Percentiles rank a stretch among this genome's conserved stretches.
phyloP scores from a whole-genome alignment of 805 yeast genomes.

The Saccharomycopsis babjevae region DNA sequence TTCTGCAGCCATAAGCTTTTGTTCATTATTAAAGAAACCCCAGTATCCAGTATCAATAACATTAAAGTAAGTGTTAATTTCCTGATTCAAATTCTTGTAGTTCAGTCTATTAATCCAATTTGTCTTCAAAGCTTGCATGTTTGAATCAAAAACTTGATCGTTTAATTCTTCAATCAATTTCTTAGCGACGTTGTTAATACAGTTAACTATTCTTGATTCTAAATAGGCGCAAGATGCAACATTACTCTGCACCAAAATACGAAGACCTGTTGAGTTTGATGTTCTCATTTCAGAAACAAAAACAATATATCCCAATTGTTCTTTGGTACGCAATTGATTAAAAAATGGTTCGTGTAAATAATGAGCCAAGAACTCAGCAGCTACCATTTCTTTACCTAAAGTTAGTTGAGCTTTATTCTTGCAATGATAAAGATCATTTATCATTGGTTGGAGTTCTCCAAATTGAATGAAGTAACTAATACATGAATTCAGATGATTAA shows the following conservation, averaged over 20 bases:
- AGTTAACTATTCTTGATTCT: slow-evolving; percentile 65
- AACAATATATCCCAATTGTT: slow-evolving; percentile 91
- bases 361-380: slow-evolving; percentile 59
- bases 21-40: slow-evolving; percentile 52
- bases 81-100: slow-evolving; percentile 71
- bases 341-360: slow-evolving; percentile 81
- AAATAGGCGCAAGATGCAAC: slow-evolving; percentile 55
- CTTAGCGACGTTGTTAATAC: slow-evolving; percentile 38
- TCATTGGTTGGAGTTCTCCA: slow-evolving; percentile 28
- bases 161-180: slow-evolving; percentile 39
- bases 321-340: slow-evolving; percentile 81
- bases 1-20: slow-evolving; percentile 38
- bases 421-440: neutral
- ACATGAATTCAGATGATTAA: slow-evolving; percentile 73
- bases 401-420: neutral
- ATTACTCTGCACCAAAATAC: slow-evolving; percentile 78
- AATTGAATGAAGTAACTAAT: slow-evolving; percentile 69
- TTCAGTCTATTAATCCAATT: slow-evolving; percentile 51
- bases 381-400: slow-evolving; percentile 28
- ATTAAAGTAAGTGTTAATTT: slow-evolving; percentile 53
- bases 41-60: slow-evolving; percentile 68
- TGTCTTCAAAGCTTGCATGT: slow-evolving; percentile 56
- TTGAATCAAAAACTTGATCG: slow-evolving; percentile 56
- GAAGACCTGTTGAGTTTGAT: slow-evolving; percentile 34
- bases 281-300: slow-evolving; percentile 52